phyloP scores from a whole-genome alignment of 148 eudicot species.

The Camellia lanceoleosa region DNA sequence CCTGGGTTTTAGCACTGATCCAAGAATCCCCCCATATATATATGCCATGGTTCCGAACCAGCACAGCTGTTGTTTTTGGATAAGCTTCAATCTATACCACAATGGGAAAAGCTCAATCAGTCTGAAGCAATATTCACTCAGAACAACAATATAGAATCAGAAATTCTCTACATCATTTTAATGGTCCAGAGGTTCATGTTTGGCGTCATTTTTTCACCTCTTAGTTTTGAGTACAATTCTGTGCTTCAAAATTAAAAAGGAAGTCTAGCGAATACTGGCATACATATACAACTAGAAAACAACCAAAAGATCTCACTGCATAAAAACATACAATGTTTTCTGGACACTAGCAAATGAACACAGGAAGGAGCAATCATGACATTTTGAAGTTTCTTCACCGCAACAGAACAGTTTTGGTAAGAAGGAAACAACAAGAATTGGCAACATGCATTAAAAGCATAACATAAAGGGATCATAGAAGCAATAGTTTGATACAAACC shows the following conservation, averaged over 20 bases:
- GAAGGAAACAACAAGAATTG: neutral
- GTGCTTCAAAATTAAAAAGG: neutral
- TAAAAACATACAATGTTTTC: neutral
- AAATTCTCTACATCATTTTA: neutral
- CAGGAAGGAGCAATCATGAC: neutral
- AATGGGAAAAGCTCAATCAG: slow-evolving; percentile 5
- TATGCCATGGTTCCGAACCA: slow-evolving; percentile 93
- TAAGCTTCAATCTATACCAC: slow-evolving; percentile 81
- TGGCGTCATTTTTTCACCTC: neutral
- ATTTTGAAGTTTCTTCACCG: neutral
- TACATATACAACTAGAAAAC: neutral
- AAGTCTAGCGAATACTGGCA: neutral
- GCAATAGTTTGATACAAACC: neutral
- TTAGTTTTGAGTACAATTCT: neutral
- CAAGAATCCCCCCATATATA: slow-evolving; percentile 98
- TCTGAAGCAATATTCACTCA: slow-evolving; percentile 1
- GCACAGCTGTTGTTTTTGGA: slow-evolving; percentile 95
- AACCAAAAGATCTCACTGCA: neutral
- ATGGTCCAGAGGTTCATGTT: neutral
- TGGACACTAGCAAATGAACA: neutral
- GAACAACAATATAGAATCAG: neutral
- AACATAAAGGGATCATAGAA: neutral
- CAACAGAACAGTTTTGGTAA: neutral
- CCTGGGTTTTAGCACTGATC: slow-evolving; percentile 99
- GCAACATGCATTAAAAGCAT: neutral